Base-by-base conservation (phyloP, 2,329 filamentous ascomycete genomes). In the Cytospora piceae region DNA sequence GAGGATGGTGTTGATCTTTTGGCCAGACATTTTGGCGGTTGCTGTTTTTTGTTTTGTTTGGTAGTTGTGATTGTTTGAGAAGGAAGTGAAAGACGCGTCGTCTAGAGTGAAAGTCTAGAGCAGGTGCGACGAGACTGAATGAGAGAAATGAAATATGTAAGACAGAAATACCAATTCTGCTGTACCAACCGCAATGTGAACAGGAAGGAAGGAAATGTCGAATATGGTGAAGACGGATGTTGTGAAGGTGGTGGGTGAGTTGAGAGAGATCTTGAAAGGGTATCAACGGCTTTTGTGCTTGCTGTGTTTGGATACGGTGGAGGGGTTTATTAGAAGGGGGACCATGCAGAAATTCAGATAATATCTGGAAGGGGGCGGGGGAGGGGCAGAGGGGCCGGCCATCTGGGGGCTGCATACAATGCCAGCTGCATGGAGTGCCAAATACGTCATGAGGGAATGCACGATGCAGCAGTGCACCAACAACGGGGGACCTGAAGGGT, bases 1-100 rank as follows among this genome's bases (percentile, higher is more conserved):
- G 72, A 93, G 85, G 74, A 93, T 81, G 70, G 89, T 85, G 64
- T 83, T 91, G 79, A 92, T 90, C 84, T 88, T 69, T 37, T 52
- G 66, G 60, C 51, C 24, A 53, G 66, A 54, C 66, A 68, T 68
- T 15, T 31, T 68, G 59, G 58, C 54, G n/a, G 22, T 14, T 49
- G 20, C 4, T 49, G n/a, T 49, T 14, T 1, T 53, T n/a, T 46
- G 27, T 34, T 32, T 37, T 27, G 49, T 39, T 42, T 49, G 49
- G 27, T 52, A 55, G 55, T 39, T 51, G 22, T 17, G 15, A 12
- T n/a, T 20, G 49, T 7, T 12, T 29, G 49, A 7, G 7, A 12
- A 20, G 15, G 24, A 12, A 20, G 15, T 24, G 46, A 39, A n/a
- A 53, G 58, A 27, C 34, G 31, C 56, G 46, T 49, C 11, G n/a